These are phyloP conservation scores for Cyberlindnera amylophila DNA, from an alignment of 805 yeast species.

Conservation along the genomic window DNA sequence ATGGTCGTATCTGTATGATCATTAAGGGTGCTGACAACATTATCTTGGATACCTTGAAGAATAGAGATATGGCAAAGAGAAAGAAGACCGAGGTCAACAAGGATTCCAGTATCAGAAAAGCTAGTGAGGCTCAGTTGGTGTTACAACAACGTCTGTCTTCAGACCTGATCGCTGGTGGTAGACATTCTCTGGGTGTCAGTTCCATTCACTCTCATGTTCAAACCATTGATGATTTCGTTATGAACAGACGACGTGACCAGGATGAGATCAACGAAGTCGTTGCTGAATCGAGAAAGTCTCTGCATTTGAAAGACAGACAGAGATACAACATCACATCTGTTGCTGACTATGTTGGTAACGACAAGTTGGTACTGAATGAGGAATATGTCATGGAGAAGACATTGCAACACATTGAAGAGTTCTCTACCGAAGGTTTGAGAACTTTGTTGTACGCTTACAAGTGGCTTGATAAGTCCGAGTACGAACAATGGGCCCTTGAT, in stretches of 20 bases:
- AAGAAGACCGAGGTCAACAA: slow-evolving; percentile 62
- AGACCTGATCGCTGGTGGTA: slow-evolving; percentile 31
- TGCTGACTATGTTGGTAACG: slow-evolving; percentile 43
- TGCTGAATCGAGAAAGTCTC: slow-evolving; percentile 48
- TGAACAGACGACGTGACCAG: slow-evolving; percentile 40
- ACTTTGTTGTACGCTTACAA: slow-evolving; percentile 81
- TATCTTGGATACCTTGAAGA: slow-evolving; percentile 67
- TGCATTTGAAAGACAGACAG: slow-evolving; percentile 55
- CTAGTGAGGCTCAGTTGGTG: slow-evolving; percentile 72
- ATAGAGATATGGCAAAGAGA: slow-evolving; percentile 53
- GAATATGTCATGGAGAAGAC: slow-evolving; percentile 79
- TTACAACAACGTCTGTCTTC: slow-evolving; percentile 52
- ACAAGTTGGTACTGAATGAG: slow-evolving; percentile 61
- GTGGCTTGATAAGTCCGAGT: slow-evolving; percentile 59
- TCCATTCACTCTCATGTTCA: slow-evolving; percentile 26
- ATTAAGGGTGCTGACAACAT: slow-evolving; percentile 97
- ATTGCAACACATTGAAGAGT: slow-evolving; percentile 86
- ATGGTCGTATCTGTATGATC: slow-evolving; percentile 65
- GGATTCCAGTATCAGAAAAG: slow-evolving; percentile 58
- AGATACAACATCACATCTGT: slow-evolving; percentile 38
- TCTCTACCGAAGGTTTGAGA: slow-evolving; percentile 91
- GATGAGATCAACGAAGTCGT: slow-evolving; percentile 53
- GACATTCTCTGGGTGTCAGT: slow-evolving; percentile 29
- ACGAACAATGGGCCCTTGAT: slow-evolving; percentile 59
- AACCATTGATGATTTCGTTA: slow-evolving; percentile 50